Percentiles rank a stretch among this genome's conserved stretches.
These are phyloP conservation scores for Aspergillus nidulans DNA, from an alignment of 495 filamentous ascomycete genomes.

Conservation along the genomic window DNA sequence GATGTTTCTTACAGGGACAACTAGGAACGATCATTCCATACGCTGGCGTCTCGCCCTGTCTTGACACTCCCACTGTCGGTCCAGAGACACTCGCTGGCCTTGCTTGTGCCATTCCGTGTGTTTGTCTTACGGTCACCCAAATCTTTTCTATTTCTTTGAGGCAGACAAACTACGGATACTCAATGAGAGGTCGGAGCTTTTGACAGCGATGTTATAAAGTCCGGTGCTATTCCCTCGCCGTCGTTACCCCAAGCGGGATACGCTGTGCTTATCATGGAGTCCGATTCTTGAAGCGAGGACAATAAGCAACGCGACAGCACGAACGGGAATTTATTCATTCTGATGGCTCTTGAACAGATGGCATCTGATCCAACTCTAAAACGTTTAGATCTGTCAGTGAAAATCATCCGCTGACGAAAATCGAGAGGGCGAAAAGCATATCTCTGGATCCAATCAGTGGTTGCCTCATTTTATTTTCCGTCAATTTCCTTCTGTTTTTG, in stretches of 20 bases:
- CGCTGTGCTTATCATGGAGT: background rate
- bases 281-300: background rate
- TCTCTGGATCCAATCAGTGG: background rate
- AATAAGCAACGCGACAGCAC: background rate
- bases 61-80: constrained; percentile 14
- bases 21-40: background rate
- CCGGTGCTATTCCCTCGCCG: background rate
- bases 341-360: background rate
- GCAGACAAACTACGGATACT: constrained; percentile 1
- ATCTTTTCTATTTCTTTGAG: constrained; percentile 19
- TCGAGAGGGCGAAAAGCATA: background rate
- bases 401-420: constrained; percentile 10
- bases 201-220: background rate
- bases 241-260: background rate
- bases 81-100: background rate
- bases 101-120: constrained; percentile 23
- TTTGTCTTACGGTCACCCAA: constrained; percentile 31
- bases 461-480: background rate
- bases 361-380: constrained; percentile 5
- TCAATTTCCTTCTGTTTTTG: constrained; percentile 5
- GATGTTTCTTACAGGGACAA: constrained; percentile 12
- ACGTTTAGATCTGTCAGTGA: constrained; percentile 6
- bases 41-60: constrained; percentile 16
- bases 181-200: background rate
- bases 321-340: background rate